Evolutionary conservation across 225 moss, liverwort and hornwort genomes (phyloP).

Genomic region (Bryoerythrophyllum caledonicum): DNA sequence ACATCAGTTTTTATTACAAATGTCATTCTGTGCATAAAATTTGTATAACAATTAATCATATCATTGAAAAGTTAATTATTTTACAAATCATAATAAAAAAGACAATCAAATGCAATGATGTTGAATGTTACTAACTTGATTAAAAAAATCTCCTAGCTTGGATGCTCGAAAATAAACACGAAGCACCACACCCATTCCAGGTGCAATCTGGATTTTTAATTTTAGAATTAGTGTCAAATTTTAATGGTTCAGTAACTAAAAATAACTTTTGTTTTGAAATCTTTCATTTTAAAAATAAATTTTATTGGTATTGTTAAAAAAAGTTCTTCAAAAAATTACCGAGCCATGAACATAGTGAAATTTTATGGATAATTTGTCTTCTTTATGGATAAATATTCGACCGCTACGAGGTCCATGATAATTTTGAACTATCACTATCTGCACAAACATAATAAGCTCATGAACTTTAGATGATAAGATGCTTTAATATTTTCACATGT

Average conservation of each 20-base stretch:
- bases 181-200: conserved; percentile 54
- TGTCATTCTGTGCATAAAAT: neutral
- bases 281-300: too few species aligned
- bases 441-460: neutral
- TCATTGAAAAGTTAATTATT: neutral
- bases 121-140: conserved; percentile 33
- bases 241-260: too few species aligned
- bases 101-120: neutral
- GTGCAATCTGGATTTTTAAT: conserved; percentile 54
- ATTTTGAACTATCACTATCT: conserved; percentile 74
- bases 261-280: too few species aligned
- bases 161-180: conserved; percentile 77
- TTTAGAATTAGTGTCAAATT: neutral
- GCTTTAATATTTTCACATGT: too few species aligned
- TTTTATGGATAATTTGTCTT: conserved; percentile 56
- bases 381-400: conserved; percentile 57
- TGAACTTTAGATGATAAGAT: neutral
- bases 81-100: neutral
- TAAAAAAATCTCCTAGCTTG: conserved; percentile 41
- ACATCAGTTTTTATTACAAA: too few species aligned
- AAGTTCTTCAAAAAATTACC: conserved; percentile 29
- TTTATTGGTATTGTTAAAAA: too few species aligned
- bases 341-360: conserved; percentile 54
- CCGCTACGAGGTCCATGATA: conserved; percentile 66
- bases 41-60: neutral